Base-by-base conservation (phyloP, 805 yeast species). In the Tetrapisispora nanseiensis region DNA sequence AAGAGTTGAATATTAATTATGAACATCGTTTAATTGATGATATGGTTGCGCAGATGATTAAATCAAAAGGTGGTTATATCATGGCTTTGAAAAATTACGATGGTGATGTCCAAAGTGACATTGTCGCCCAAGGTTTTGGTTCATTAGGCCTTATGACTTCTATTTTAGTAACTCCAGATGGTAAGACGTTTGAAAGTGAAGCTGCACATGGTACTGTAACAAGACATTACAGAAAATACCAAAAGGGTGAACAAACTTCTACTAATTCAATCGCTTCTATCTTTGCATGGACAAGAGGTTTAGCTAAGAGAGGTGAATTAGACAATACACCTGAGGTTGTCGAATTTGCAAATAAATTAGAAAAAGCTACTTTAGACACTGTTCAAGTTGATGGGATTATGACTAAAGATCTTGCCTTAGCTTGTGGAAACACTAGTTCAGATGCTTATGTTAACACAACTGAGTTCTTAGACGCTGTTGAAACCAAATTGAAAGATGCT, bases 171-270 rank as follows among this genome's bases (percentile, higher is more conserved):
- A 80, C 90, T 15, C 89, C 90, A 40, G 90, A 83, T 65, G 92
- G 92, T 33, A 80, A 81, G 61, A 77, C 87, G n/a, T 83, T 80
- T 53, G 92, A 83, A 68, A 72, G 83, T 46, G 92, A 83, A 63
- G 90, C 90, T 46, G 92, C 92, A 27, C 92, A 83, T 57, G 92
- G 92, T 54, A 83, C 92, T 15, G 92, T 83, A 48, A 83, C 92
- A 26, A 79, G 92, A 74, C 92, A 83, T 59, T 83, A 69, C 68
- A 80, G 90, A 74, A 83, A 77, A 63, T 78, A 80, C 54, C 90
- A 83, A 65, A 76, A 76, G 57, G 90, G 90, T 48, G 79, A 82
- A 59, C 86, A 81, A 61, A 83, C 92, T 8, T 81, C 89, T 4
- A 83, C 92, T 42, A 83, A 83, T 66, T 82, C 92, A 7, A 83